Evolutionary conservation across 1,284 basidiomycete species (phyloP), one percentile per base, ranked within the genome.

Genomic region (Pseudozyma flocculosa): DNA sequence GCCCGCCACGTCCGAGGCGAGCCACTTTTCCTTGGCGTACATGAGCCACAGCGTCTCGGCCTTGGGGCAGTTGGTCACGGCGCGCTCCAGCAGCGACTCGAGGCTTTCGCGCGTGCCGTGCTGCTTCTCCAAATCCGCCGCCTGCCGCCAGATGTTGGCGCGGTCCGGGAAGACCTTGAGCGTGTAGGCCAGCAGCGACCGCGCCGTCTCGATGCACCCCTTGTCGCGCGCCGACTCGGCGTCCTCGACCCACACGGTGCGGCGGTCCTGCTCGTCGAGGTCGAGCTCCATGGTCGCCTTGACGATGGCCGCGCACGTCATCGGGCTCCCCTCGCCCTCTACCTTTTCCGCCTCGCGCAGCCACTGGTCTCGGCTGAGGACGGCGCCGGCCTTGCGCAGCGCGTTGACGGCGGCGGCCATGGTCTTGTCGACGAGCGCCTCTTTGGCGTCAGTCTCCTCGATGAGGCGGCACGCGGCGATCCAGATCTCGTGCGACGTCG

Each of bases 401-500:
- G 86, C 85, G 10, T 84, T 81, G 4, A 97, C 91, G 57, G 88
- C 93, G 8, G 84, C 83, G 41, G 87, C 87, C 68, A 98, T 92
- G 17, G 92, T 89, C 73, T 85, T 87, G 77, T 98, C 92, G 15
- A 98, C 87, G 15, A 85, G 79, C 13, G 85, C 87, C 0, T 78
- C 78, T 11, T 60, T 54, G 18, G 42, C 51, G 24, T 66, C 61
- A 17, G 52, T 52, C 50, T 77, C 61, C 79, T 98, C 94, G 26
- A 93, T 82, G 7, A 98, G 81, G 24, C 93, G 84, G 30, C 88
- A 90, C 0, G 93, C 94, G 4, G 94, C 93, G 65, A 98, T 95
- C 93, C 94, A 98, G 58, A 98, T 96, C 75, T 98, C 94, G 80
- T 97, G 93, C 34, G 87, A 90, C 0, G 94, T 97, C 0, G 93